Conservation (phyloP, 345 rosid species). For the Pugionium dolabratum region DNA sequence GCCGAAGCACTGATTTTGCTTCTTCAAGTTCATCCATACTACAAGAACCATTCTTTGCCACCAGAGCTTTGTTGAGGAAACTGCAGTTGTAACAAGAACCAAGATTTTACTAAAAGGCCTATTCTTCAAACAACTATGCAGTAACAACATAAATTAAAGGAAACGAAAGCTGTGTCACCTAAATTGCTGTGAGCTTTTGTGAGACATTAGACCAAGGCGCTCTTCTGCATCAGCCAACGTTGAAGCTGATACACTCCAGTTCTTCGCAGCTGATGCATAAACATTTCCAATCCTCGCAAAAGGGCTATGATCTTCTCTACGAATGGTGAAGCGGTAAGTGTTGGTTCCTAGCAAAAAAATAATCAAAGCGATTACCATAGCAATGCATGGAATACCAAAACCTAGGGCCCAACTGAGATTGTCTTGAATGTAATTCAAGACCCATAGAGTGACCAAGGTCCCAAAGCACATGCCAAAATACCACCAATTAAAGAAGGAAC, state of each 20-base stretch:
- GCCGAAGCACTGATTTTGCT: conserved; percentile 55
- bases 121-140: not conserved
- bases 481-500: conserved; percentile 91
- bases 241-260: conserved; percentile 45
- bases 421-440: conserved; percentile 69
- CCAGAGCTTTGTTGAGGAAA: conserved; percentile 56
- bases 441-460: conserved; percentile 42
- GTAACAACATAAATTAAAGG: conserved; percentile 6
- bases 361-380: conserved; percentile 57
- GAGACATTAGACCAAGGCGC: conserved; percentile 40
- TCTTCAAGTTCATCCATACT: conserved; percentile 58
- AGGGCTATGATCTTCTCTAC: conserved; percentile 51
- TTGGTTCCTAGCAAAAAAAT: conserved; percentile 58
- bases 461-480: conserved; percentile 62
- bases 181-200: conserved; percentile 45
- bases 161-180: conserved; percentile 39
- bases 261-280: conserved; percentile 54
- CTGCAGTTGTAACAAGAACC: conserved; percentile 35
- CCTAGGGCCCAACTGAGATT: conserved; percentile 78
- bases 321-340: conserved; percentile 55
- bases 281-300: conserved; percentile 60
- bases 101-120: not conserved
- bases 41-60: conserved; percentile 45
- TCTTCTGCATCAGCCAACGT: conserved; percentile 42
- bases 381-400: conserved; percentile 66